Evolutionary conservation across 306 rosid species (phyloP).

Genomic region (Luffa aegyptiaca): DNA sequence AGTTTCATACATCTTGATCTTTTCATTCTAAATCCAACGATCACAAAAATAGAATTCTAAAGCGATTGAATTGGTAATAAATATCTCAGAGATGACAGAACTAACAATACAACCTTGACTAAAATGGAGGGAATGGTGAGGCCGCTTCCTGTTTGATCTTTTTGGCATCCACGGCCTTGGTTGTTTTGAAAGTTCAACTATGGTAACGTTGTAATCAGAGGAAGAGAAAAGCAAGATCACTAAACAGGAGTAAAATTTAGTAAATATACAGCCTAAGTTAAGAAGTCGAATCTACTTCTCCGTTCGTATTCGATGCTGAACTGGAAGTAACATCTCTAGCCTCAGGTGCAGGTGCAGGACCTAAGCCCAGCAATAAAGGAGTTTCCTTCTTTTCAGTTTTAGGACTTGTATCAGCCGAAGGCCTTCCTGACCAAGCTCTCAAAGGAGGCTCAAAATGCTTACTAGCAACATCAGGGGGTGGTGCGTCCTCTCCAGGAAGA

Average conservation of each 20-base stretch:
- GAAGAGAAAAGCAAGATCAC: no score
- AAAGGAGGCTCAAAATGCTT: slow-evolving; percentile 69
- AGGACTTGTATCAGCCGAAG: slow-evolving; percentile 23
- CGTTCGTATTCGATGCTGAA: slow-evolving; percentile 13
- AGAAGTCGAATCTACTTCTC: neutral
- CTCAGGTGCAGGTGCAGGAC: slow-evolving; percentile 28
- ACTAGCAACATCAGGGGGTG: slow-evolving; percentile 77
- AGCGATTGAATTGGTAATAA: neutral
- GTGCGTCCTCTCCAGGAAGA: slow-evolving; percentile 72
- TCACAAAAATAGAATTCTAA: neutral
- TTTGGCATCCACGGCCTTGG: neutral
- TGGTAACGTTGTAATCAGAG: neutral
- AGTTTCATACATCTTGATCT: neutral
- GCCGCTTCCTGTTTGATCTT: neutral
- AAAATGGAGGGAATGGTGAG: neutral
- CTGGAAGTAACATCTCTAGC: slow-evolving; percentile 15
- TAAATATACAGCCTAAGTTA: neutral
- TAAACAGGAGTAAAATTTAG: neutral
- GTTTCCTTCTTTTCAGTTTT: slow-evolving; percentile 30
- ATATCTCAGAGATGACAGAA: neutral
- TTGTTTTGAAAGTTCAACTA: neutral
- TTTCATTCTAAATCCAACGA: neutral
- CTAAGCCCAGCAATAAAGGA: slow-evolving; percentile 61
- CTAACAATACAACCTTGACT: neutral
- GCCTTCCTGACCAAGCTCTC: slow-evolving; percentile 46